Base-by-base conservation (phyloP, 1,139 yeast species). In the Tardiomyces blankii region DNA sequence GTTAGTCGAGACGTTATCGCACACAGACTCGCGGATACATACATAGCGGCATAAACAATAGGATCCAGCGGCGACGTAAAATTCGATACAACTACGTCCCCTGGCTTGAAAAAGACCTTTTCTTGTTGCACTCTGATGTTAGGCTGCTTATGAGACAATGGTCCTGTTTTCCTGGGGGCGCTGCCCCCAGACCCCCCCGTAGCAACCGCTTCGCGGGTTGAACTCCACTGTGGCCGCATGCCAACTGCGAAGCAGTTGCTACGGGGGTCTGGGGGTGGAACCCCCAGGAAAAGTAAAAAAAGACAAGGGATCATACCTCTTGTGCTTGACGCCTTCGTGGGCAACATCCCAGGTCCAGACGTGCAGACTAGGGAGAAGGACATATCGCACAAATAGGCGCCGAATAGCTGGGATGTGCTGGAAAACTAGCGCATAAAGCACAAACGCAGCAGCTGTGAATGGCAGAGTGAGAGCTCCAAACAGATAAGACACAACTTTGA, bases 31-130 rank as follows among this genome's bases (percentile, higher is more conserved):
- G n/a, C n/a, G n/a, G n/a, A n/a, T n/a, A 30, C 35, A 33, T 49
- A 49, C 55, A 53, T 35, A 39, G 60, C 44, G 19, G 59, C 46
- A 46, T 56, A 65, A n/a, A 63, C 57, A 27, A 67, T 44, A 3
- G 67, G 57, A 49, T 67, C 72, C 13, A 68, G 48, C 1, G 73
- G 71, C 14, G 69, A 64, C 3, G 61, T 53, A 51, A 62, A 66
- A 51, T 68, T 68, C 39, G 65, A 52, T 8, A 67, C 51, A 1
- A 68, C 45, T 18, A 68, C 51, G 40, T 65, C 68, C 3, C 72
- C 72, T 0, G 65, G 52, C 27, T 45, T 41, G 2, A 60, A 61
- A 11, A 30, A 30, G 39, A 43, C 32, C 35, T 45, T 43, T 14
- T 35, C 19, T 12, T 35, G 18, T 14, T n/a, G 39, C 4, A 35